Evolutionary conservation across 805 yeast species (phyloP), one percentile per base, ranked within the genome.

Genomic region (Candida michaelii): DNA sequence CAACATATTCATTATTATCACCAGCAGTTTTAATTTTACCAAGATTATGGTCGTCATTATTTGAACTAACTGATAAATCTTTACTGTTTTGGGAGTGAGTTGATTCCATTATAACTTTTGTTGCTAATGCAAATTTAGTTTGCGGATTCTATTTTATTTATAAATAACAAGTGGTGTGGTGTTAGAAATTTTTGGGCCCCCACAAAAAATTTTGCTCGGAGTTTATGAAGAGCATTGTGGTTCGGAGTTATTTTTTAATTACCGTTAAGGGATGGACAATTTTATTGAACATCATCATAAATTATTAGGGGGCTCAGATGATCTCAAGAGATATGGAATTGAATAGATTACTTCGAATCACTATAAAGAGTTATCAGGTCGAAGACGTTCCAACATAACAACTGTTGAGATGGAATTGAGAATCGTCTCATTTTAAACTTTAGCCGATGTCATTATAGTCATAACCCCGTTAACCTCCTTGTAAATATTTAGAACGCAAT

Each of bases 1-100:
- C 48, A 27, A 69, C 52, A 40, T 56, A 68, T 43, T 69, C 71
- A 18, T 60, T 54, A 35, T 62, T 59, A 3, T 62, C 68, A n/a
- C 73, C 73, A 13, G 57, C 24, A 23, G 63, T 54, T 41, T 59
- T 40, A 54, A 72, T 36, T 57, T 64, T 46, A 56, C 47, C 44
- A 14, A 47, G 27, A 12, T 48, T 42, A 15, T 40, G 40, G 9
- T 48, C 46, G 15, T 40, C 42, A 11, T 36, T 35, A 15, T 45
- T 43, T 3, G 47, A 15, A 17, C 42, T 37, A 3, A 48, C 17
- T 12, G 49, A 43, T 12, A 38, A 27, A 11, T 47, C 58, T 39
- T 55, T 55, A 4, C 51, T 47, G 52, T 39, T 38, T 27, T 46
- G 44, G 12, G 53, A 48, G 27, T 50, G 57, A 18, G 47, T 39